Evolutionary conservation across 768 basidiomycete genomes (phyloP).

Genomic region (Russula dissimulans): DNA sequence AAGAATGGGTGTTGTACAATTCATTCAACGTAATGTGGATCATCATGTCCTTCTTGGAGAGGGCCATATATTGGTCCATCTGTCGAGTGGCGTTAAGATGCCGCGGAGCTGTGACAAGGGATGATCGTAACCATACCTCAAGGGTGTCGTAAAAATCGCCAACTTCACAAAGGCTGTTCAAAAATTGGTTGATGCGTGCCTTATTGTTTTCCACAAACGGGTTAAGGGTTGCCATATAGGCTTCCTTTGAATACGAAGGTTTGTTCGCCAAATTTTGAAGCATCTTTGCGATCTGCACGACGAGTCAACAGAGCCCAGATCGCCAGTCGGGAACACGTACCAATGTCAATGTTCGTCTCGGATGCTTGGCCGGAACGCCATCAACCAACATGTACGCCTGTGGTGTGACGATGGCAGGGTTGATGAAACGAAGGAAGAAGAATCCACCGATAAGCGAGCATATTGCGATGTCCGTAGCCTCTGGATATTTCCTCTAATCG

Average conservation of each 20-base stretch:
- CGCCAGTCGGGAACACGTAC: conserved; percentile 28
- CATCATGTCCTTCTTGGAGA: conserved; percentile 97
- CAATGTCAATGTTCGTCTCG: conserved; percentile 89
- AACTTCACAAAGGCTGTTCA: conserved; percentile 95
- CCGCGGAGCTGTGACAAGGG: neutral
- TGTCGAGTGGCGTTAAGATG: conserved; percentile 25
- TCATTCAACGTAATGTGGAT: conserved; percentile 99
- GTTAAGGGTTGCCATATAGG: conserved; percentile 97
- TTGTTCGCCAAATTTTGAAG: conserved; percentile 98
- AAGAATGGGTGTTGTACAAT: conserved; percentile 95
- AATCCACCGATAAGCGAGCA: conserved; percentile 98
- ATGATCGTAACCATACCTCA: conserved; percentile 46
- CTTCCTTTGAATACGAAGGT: conserved; percentile 94
- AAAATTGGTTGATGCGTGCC: conserved; percentile 91
- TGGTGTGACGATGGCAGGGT: conserved; percentile 97
- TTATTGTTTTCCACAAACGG: conserved; percentile 99
- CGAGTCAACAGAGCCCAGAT: neutral
- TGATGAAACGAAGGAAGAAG: conserved; percentile 99
- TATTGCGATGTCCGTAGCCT: conserved; percentile 96
- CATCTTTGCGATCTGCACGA: conserved; percentile 92
- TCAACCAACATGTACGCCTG: conserved; percentile 99
- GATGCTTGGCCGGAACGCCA: conserved; percentile 95
- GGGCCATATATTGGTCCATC: conserved; percentile 99
- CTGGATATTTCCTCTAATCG: conserved; percentile 90
- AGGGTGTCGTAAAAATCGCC: conserved; percentile 99